Evolutionary conservation across 345 rosid species (phyloP), one percentile per base, ranked within the genome.

Genomic region (Murraya koenigii): DNA sequence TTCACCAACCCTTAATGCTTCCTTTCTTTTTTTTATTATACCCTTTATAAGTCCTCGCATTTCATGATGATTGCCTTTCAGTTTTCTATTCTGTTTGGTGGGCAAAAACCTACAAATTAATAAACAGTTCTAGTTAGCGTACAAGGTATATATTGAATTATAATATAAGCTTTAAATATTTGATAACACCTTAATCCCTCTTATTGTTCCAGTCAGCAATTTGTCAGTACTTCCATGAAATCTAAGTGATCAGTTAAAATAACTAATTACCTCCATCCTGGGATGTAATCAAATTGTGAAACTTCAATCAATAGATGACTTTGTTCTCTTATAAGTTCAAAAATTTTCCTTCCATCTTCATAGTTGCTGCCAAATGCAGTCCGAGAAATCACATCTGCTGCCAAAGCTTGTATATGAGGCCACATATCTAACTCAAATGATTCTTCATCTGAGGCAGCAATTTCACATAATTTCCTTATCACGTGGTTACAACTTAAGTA

Each of bases 301-400:
- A 3, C 72, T 59, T 75, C 71, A 5, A 52, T 9, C 0, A 39
- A 9, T 26, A 79, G 79, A n/a, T 15, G 10, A 30, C 28, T 7
- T 67, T 58, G 85, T 36, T 87, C 84, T 6, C 3, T 78, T 49
- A 82, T 79, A 38, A 85, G 85, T 17, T 84, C 80, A 63, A 84
- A 89, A 38, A 89, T 84, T 35, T 76, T 73, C 59, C 26, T 79
- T 23, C 90, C 92, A 79, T 89, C 86, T 65, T 85, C 75, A 26
- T 76, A 85, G 75, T 81, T 86, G 38, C 88, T 86, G 17, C 89
- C 91, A 60, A 88, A 86, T 26, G 90, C 87, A 6, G 86, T 79
- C 71, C 87, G 66, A 15, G 56, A 52, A 52, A 52, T 52, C 56
- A 52, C 56, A 52, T 52, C 56, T 1, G 56, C 56, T 52, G 56